These are phyloP conservation scores for Quercus lobata DNA, from an alignment of 331 rosid genomes.

Conservation along the genomic window DNA sequence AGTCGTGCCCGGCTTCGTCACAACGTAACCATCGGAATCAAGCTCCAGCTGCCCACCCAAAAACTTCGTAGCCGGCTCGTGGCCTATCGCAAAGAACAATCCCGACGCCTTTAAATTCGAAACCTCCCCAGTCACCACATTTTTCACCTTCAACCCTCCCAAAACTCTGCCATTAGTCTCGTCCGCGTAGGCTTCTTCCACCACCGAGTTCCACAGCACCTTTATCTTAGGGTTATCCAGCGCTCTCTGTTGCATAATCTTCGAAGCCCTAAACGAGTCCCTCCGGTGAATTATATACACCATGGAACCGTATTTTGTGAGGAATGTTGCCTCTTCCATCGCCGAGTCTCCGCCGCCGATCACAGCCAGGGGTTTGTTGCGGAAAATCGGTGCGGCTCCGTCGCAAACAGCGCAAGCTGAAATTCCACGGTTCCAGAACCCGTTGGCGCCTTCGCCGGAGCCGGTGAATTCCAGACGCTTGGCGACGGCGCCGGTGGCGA, in stretches of 20 bases:
- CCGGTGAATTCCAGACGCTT: conserved; percentile 60
- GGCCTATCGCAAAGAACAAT: conserved; percentile 87
- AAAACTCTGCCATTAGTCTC: conserved; percentile 32
- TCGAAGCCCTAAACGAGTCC: conserved; percentile 76
- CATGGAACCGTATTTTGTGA: conserved; percentile 78
- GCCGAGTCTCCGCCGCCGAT: conserved; percentile 94
- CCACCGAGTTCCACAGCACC: conserved; percentile 72
- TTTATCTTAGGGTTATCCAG: conserved; percentile 58
- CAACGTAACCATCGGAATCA: conserved; percentile 73
- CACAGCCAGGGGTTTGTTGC: conserved; percentile 74
- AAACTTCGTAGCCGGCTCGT: conserved; percentile 87
- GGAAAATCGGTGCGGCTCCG: conserved; percentile 80
- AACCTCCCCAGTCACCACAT: conserved; percentile 45
- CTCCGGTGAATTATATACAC: conserved; percentile 79
- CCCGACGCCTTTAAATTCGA: conserved; percentile 74
- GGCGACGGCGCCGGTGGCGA: conserved; percentile 87
- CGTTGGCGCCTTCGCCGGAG: conserved; percentile 59
- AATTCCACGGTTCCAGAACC: conserved; percentile 86
- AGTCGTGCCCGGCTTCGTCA: conserved; percentile 72
- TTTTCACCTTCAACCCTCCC: conserved; percentile 70
- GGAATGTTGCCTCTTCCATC: conserved; percentile 86
- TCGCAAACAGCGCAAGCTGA: conserved; percentile 91
- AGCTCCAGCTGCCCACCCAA: conserved; percentile 68
- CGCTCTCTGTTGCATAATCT: conserved; percentile 77
- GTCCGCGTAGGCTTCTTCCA: conserved; percentile 59